Evolutionary conservation across 306 rosid species (phyloP).

Genomic region (Vigna angularis): DNA sequence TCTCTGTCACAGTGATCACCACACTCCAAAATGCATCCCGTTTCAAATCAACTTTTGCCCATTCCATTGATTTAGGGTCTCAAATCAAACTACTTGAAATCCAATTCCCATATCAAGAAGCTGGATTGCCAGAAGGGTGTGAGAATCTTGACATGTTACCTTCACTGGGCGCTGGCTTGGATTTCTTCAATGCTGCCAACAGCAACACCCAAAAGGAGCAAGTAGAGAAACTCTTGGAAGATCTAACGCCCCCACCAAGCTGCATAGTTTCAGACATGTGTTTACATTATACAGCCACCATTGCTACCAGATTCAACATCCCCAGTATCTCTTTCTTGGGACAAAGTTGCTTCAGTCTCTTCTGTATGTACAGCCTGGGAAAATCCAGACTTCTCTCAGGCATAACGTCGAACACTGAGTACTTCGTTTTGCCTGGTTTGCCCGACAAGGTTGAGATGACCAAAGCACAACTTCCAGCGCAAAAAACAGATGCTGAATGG

Average conservation of each 20-base stretch:
- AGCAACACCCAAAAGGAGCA: conserved; percentile 28
- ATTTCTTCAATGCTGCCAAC: conserved; percentile 44
- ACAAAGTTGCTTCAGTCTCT: conserved; percentile 46
- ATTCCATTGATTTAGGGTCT: conserved; percentile 24
- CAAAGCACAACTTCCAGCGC: conserved; percentile 42
- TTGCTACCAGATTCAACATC: conserved; percentile 43
- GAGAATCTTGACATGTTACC: conserved; percentile 58
- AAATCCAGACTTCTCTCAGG: background rate
- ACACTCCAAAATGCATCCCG: conserved; percentile 52
- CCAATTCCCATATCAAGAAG: conserved; percentile 46
- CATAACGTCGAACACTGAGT: conserved; percentile 32
- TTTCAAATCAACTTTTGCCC: conserved; percentile 8
- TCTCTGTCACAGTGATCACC: conserved; percentile 47
- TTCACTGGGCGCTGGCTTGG: background rate
- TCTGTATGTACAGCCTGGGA: conserved; percentile 31
- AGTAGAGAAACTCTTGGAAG: conserved; percentile 44
- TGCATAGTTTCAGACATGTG: conserved; percentile 55
- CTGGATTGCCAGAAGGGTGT: conserved; percentile 53
- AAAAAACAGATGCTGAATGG: background rate
- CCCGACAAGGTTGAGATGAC: conserved; percentile 51
- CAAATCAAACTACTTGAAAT: conserved; percentile 38
- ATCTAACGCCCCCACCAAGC: conserved; percentile 46
- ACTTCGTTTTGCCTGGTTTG: conserved; percentile 51
- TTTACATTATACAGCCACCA: conserved; percentile 41
- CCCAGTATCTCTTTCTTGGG: conserved; percentile 60